Evolutionary conservation across 2,329 filamentous ascomycete genomes (phyloP).

Genomic region (Gaeumannomyces tritici): DNA sequence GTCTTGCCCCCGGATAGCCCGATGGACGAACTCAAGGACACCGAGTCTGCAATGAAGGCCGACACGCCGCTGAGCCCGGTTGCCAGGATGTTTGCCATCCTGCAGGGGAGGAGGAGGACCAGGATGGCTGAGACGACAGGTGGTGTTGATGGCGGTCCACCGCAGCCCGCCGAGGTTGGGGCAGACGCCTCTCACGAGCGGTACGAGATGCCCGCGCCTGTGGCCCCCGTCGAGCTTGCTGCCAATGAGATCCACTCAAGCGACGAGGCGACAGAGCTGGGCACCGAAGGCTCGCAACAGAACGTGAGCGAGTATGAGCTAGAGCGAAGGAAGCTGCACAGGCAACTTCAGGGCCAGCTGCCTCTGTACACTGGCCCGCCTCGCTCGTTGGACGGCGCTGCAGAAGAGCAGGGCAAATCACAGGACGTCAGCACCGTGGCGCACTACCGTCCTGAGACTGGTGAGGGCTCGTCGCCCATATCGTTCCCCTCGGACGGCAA

Average conservation of each 20-base stretch:
- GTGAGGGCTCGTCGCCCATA: slow-evolving; percentile 18
- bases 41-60: slow-evolving; percentile 19
- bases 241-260: slow-evolving; percentile 26
- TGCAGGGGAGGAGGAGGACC: slow-evolving; percentile 25
- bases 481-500: slow-evolving; percentile 25
- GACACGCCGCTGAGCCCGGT: slow-evolving; percentile 25
- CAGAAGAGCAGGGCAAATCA: slow-evolving; percentile 19
- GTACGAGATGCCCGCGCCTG: slow-evolving; percentile 39
- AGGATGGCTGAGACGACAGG: slow-evolving; percentile 11
- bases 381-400: slow-evolving; percentile 16
- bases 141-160: slow-evolving; percentile 17
- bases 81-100: slow-evolving; percentile 31
- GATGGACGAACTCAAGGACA: slow-evolving; percentile 24
- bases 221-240: slow-evolving; percentile 39
- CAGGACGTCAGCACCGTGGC: slow-evolving; percentile 22
- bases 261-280: slow-evolving; percentile 26
- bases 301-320: slow-evolving; percentile 39
- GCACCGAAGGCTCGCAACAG: slow-evolving; percentile 26
- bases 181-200: slow-evolving; percentile 36
- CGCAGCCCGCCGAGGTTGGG: slow-evolving; percentile 27
- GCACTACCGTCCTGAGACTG: slow-evolving; percentile 20
- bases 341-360: slow-evolving; percentile 38
- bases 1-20: not conserved
- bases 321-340: slow-evolving; percentile 38
- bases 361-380: slow-evolving; percentile 36